Evolutionary conservation across 2,329 filamentous ascomycete species (phyloP).

Genomic region (Chalara sp.): DNA sequence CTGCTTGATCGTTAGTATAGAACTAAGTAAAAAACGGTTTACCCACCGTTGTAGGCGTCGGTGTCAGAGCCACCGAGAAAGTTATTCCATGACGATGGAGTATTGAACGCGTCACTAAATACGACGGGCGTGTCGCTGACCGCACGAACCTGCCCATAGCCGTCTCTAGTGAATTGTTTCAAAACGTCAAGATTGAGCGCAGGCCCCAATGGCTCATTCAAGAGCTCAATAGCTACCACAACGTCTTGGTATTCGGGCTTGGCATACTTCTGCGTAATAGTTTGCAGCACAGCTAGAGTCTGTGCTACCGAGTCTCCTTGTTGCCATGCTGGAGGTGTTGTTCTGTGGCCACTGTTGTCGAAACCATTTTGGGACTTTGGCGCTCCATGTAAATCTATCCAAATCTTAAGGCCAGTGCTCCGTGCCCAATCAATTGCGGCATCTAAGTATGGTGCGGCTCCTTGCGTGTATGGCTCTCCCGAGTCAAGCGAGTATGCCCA

Average conservation of each 20-base stretch:
- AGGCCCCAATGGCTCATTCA: slow-evolving; percentile 44
- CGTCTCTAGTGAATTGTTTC: slow-evolving; percentile 40
- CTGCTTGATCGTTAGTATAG: slow-evolving; percentile 42
- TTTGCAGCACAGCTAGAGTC: slow-evolving; percentile 49
- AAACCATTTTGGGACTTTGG: slow-evolving; percentile 54
- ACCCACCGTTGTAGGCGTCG: slow-evolving; percentile 34
- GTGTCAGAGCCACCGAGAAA: slow-evolving; percentile 46
- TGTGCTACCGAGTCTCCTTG: slow-evolving; percentile 39
- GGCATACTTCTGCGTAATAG: slow-evolving; percentile 51
- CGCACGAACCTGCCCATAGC: slow-evolving; percentile 38
- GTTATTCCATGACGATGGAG: slow-evolving; percentile 51
- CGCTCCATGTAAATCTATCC: slow-evolving; percentile 52
- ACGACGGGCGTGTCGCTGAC: slow-evolving; percentile 44
- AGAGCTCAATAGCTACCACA: slow-evolving; percentile 47
- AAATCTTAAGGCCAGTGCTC: slow-evolving; percentile 43
- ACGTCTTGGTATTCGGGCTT: slow-evolving; percentile 46
- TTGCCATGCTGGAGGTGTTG: slow-evolving; percentile 36
- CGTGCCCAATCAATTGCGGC: slow-evolving; percentile 50
- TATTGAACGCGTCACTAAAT: slow-evolving; percentile 50
- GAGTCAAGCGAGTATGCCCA: slow-evolving; percentile 49
- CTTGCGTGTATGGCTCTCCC: slow-evolving; percentile 42
- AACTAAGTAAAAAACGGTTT: slow-evolving; percentile 33
- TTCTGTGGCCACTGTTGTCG: slow-evolving; percentile 52
- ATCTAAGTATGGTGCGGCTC: slow-evolving; percentile 46
- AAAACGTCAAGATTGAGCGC: slow-evolving; percentile 28